Conservation (phyloP, 345 rosid genomes). For the Psidium guajava region DNA sequence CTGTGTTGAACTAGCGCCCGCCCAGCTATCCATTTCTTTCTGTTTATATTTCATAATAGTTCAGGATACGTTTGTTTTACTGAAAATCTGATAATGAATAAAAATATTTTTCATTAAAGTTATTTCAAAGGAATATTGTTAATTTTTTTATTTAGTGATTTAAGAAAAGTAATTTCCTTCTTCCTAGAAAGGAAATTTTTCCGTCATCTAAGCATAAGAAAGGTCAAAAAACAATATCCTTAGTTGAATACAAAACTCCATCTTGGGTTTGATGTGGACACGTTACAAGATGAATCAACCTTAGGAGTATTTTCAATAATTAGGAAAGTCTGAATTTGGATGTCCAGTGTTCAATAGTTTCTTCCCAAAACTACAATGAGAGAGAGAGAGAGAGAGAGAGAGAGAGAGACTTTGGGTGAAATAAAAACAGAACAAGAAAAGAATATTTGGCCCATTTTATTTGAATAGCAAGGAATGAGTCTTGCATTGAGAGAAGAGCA, state of each 20-base stretch:
- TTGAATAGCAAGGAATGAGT: background rate
- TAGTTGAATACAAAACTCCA: background rate
- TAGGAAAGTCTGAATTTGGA: background rate
- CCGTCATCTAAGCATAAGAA: background rate
- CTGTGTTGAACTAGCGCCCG: background rate
- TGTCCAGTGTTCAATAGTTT: background rate
- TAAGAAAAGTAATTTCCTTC: background rate
- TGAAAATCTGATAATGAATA: no score
- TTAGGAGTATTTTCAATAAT: background rate
- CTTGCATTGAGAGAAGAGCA: background rate
- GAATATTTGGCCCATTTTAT: background rate
- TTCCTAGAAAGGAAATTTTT: fast-evolving
- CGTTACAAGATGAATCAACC: background rate
- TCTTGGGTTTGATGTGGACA: background rate
- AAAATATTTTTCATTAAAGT: background rate
- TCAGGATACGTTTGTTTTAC: background rate
- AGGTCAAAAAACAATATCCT: background rate
- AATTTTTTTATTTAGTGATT: background rate
- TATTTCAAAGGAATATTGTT: background rate
- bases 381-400: background rate
- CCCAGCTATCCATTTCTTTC: fast-evolving
- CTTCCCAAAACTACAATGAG: background rate
- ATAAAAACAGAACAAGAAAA: background rate
- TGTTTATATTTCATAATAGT: background rate
- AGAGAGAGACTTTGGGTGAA: background rate